A percentile compares a stretch with the other conserved stretches of the same genome.
These are phyloP conservation scores for Paecilomyces formosus DNA, from an alignment of 2,329 filamentous ascomycete genomes.

Conservation along the genomic window DNA sequence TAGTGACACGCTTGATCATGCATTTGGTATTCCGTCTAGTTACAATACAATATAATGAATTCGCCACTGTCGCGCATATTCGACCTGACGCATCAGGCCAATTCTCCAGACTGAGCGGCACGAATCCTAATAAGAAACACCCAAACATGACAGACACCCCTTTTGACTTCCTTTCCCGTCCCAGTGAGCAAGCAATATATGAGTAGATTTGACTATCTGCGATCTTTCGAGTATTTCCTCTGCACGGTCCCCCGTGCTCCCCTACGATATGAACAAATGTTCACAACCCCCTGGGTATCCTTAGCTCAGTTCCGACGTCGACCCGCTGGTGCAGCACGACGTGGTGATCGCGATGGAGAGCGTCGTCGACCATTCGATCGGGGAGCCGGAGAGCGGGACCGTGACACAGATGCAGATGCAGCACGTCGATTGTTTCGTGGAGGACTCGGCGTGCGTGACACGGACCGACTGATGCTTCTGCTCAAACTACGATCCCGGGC, in stretches of 20 bases:
- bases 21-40: neutral
- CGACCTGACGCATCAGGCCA: neutral
- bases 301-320: constrained; percentile 1
- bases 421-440: constrained; percentile 11
- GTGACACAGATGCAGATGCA: constrained; percentile 10
- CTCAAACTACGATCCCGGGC: constrained; percentile 4
- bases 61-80: neutral
- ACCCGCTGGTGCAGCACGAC: constrained; percentile 4
- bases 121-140: neutral
- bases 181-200: neutral
- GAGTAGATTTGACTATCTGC: neutral
- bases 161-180: neutral
- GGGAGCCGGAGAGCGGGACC: constrained; percentile 17
- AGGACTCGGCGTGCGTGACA: constrained; percentile 17
- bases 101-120: neutral
- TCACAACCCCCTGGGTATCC: neutral
- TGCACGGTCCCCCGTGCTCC: neutral
- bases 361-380: constrained; percentile 7
- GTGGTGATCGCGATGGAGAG: constrained; percentile 13
- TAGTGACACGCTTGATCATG: too few species aligned
- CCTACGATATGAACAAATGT: neutral
- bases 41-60: neutral
- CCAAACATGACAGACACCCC: neutral
- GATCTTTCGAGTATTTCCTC: neutral
- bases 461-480: constrained; percentile 12